Base-by-base conservation (phyloP, 768 basidiomycete species). In the Rhizopogon vesiculosus region DNA sequence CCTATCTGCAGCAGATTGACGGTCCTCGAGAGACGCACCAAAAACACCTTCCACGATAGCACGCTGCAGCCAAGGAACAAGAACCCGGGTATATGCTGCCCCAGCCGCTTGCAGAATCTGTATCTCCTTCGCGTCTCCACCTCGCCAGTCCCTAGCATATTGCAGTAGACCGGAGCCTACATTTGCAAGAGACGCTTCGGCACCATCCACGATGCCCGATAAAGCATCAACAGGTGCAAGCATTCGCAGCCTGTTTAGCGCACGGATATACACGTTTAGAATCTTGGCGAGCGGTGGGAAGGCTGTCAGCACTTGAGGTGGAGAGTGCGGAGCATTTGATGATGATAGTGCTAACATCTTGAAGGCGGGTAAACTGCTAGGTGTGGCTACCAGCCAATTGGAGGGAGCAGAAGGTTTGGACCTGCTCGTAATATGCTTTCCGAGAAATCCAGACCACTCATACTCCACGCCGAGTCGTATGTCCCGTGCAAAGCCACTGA, bases 41-140 rank as follows among this genome's bases (percentile, higher is more conserved):
- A 88, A 93, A 25, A 93, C 85, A 2, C 91, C 91, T 63, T 90
- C 84, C 19, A 82, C 77, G 45, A 93, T 64, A 5, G 86, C 92
- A 19, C 84, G 75, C 62, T 79, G 72, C 60, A 89, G 63, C 65
- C 88, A 94, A 12, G 88, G 86, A n/a, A 86, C 79, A 45, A 93
- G 72, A 15, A 86, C 75, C 15, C 71, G 70, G 46, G 81, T 78
- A 59, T 84, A 92, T 22, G 83, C 83, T 44, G 75, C 67, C 6
- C 83, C 85, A 8, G 74, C 78, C 0, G 80, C 81, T 22, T 75
- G 65, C 22, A 82, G 65, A 4, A 84, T 70, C 39, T 65, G 63
- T 31, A 64, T 59, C 42, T 66, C 72, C 56, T 61, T 69, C 52
- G 48, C 61, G 50, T 58, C 42, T 68, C 64, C 42, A 74, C 68